These are phyloP conservation scores for Combretum micranthum DNA, from an alignment of 345 rosid species.

Conservation along the genomic window DNA sequence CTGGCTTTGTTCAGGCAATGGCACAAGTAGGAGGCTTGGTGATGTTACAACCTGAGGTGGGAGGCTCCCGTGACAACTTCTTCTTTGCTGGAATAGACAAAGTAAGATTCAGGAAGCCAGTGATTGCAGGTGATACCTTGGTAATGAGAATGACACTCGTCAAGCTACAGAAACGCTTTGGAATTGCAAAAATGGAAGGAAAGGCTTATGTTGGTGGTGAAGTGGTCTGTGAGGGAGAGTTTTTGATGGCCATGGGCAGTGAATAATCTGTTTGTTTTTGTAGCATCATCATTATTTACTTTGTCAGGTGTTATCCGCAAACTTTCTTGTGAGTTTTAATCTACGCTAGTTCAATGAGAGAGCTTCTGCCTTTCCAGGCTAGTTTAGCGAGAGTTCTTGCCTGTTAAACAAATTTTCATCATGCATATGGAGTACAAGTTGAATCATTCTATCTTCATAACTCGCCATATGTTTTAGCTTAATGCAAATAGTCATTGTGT, in stretches of 20 bases:
- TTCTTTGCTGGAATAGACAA: conserved; percentile 92
- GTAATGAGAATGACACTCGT: conserved; percentile 95
- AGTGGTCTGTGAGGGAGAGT: conserved; percentile 90
- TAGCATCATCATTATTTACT: no score
- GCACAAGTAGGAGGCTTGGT: conserved; percentile 95
- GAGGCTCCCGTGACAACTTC: conserved; percentile 73
- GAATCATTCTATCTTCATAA: no score
- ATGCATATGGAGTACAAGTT: no score
- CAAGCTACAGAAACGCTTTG: conserved; percentile 83
- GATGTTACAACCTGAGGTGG: conserved; percentile 88
- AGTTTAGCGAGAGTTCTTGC: no score
- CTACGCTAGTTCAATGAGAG: neutral
- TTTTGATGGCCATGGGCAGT: conserved; percentile 71
- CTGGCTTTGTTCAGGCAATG: conserved; percentile 59
- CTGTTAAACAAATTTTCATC: no score
- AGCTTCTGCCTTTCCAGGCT: no score
- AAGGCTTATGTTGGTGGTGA: conserved; percentile 88
- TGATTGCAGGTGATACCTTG: conserved; percentile 88
- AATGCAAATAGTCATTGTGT: no score
- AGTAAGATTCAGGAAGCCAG: conserved; percentile 94
- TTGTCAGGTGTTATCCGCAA: no score
- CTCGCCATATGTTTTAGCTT: no score
- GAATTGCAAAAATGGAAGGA: conserved; percentile 96
- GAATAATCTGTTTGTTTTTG: conserved; percentile 18
- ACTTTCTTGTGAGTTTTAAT: neutral